Evolutionary conservation across 345 rosid genomes (phyloP).

Genomic region (Geranium brycei): DNA sequence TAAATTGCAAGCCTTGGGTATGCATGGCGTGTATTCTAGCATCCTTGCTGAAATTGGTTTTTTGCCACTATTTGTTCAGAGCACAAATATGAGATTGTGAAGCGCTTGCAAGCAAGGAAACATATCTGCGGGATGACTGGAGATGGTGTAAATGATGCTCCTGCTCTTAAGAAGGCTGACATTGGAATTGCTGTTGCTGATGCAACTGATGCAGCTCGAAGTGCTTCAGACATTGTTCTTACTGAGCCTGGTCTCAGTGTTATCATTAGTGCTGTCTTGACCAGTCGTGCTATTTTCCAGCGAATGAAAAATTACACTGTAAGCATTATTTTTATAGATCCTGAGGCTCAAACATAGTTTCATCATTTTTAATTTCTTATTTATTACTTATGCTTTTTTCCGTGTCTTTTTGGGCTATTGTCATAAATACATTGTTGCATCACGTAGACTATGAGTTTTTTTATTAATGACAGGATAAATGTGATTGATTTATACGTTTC

Average conservation of each 20-base stretch:
- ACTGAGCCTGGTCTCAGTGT: constrained; percentile 98
- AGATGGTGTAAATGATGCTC: constrained; percentile 98
- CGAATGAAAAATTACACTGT: constrained; percentile 97
- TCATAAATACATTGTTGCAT: not conserved
- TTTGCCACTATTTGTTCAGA: constrained; percentile 29
- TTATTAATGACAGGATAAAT: not conserved
- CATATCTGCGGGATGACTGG: constrained; percentile 99
- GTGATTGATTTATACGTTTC: constrained; percentile 2
- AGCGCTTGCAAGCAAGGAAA: constrained; percentile 87
- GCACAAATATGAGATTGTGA: constrained; percentile 96
- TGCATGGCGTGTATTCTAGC: not conserved
- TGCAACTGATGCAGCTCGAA: constrained; percentile 97
- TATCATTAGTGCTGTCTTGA: constrained; percentile 92
- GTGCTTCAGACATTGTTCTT: constrained; percentile 94
- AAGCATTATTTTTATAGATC: constrained; percentile 14
- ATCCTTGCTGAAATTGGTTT: constrained; percentile 2
- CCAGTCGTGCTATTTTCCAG: constrained; percentile 94
- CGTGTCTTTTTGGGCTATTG: not conserved
- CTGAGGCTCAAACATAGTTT: not conserved
- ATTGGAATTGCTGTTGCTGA: constrained; percentile 99
- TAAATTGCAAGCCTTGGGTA: too few relatives aligned
- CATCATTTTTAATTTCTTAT: not conserved
- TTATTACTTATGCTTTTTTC: not conserved
- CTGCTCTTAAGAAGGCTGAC: constrained; percentile 97
- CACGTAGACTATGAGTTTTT: not conserved